These are phyloP conservation scores for Helichrysum umbraculigerum DNA, from an alignment of 129 eudicot species.

Conservation along the genomic window DNA sequence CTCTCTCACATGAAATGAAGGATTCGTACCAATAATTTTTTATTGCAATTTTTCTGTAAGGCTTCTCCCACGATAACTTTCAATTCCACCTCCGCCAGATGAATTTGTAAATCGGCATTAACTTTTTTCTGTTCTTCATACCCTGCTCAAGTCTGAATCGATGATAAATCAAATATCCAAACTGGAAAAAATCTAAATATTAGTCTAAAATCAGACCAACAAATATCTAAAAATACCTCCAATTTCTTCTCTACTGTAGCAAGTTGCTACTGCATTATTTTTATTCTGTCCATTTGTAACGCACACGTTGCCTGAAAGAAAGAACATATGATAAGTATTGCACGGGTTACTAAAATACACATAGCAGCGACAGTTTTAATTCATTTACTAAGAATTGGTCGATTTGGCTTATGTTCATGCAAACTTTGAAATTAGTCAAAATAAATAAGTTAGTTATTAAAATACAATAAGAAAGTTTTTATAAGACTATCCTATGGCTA, in stretches of 20 bases:
- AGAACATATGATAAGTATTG: not conserved
- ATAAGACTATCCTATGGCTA: too few relatives aligned
- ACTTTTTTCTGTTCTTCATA: slow-evolving; percentile 62
- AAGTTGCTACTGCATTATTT: slow-evolving; percentile 62
- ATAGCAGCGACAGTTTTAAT: too few relatives aligned
- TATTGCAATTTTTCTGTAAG: slow-evolving; percentile 84
- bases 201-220: slow-evolving; percentile 11
- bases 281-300: slow-evolving; percentile 61
- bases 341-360: too few relatives aligned
- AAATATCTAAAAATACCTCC: slow-evolving; percentile 48
- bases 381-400: too few relatives aligned
- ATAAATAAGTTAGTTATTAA: too few relatives aligned
- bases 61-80: slow-evolving; percentile 88
- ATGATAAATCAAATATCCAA: slow-evolving; percentile 71
- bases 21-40: slow-evolving; percentile 75
- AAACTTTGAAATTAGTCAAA: too few relatives aligned
- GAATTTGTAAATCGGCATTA: slow-evolving; percentile 57
- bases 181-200: slow-evolving; percentile 1
- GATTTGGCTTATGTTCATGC: too few relatives aligned
- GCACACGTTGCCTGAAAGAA: slow-evolving; percentile 68
- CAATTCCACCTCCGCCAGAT: slow-evolving; percentile 71
- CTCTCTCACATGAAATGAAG: not conserved
- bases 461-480: too few relatives aligned
- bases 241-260: slow-evolving; percentile 64
- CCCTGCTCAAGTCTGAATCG: slow-evolving; percentile 62